These are phyloP conservation scores for Anisodus tanguticus DNA, from an alignment of 257 asterid species.

Conservation along the genomic window DNA sequence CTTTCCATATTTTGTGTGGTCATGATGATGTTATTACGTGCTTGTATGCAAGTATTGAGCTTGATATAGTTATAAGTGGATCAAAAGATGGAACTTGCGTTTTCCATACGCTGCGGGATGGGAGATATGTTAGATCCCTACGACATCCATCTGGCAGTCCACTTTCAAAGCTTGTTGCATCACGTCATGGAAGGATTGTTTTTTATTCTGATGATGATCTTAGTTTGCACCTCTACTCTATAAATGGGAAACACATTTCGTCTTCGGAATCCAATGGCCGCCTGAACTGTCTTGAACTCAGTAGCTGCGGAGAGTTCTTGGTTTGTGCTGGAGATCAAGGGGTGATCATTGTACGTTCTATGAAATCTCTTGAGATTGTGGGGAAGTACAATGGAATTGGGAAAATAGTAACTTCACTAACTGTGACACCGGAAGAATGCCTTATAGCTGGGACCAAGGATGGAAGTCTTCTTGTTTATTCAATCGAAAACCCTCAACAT, in stretches of 20 bases:
- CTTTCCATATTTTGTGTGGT: slow-evolving; percentile 91
- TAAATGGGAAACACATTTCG: slow-evolving; percentile 87
- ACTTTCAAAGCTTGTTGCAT: slow-evolving; percentile 80
- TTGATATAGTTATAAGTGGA: slow-evolving; percentile 95
- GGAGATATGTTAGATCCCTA: slow-evolving; percentile 88
- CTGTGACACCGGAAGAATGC: slow-evolving; percentile 95
- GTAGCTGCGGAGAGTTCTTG: slow-evolving; percentile 83
- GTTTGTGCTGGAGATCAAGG: slow-evolving; percentile 97
- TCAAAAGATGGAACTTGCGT: slow-evolving; percentile 96
- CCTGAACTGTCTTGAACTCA: slow-evolving; percentile 78
- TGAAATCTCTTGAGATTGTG: slow-evolving; percentile 86
- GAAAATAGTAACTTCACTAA: slow-evolving; percentile 71
- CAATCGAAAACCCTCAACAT: slow-evolving; percentile 81
- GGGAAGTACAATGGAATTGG: slow-evolving; percentile 72
- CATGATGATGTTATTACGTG: slow-evolving; percentile 95
- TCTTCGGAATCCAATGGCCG: slow-evolving; percentile 89
- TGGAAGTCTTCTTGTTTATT: slow-evolving; percentile 85
- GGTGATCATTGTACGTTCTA: slow-evolving; percentile 77
- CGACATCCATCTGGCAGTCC: slow-evolving; percentile 81
- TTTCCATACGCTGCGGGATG: slow-evolving; percentile 81
- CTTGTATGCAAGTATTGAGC: slow-evolving; percentile 83
- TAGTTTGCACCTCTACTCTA: slow-evolving; percentile 82
- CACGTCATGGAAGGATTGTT: slow-evolving; percentile 88
- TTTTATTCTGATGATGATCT: slow-evolving; percentile 92
- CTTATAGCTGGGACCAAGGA: slow-evolving; percentile 91